phyloP scores from a whole-genome alignment of 352 stramenopile genomes.

The Globisporangium emineosum region DNA sequence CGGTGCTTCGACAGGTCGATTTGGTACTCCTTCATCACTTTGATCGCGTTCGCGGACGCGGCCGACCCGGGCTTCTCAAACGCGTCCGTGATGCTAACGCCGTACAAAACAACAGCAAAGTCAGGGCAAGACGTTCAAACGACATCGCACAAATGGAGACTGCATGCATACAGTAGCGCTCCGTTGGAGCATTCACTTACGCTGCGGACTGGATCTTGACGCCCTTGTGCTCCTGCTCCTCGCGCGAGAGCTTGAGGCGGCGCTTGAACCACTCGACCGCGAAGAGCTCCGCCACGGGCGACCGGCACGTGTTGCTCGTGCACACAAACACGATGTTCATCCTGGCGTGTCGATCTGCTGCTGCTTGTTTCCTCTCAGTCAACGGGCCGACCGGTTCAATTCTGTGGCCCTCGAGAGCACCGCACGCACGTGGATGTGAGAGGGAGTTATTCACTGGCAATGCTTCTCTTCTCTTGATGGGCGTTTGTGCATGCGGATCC shows the following conservation, averaged over 20 bases:
- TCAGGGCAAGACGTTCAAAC: not conserved
- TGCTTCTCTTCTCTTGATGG: not conserved
- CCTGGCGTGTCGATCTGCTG: not conserved
- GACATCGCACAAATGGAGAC: not conserved
- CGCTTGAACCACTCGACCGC: conserved; percentile 78
- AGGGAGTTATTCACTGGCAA: not conserved
- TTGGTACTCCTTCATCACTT: conserved; percentile 74
- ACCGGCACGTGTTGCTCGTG: conserved; percentile 85
- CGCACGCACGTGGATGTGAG: not conserved
- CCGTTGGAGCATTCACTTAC: conserved; percentile 36
- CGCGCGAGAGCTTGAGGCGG: conserved; percentile 57
- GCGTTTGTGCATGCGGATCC: not conserved
- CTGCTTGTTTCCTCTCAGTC: no score
- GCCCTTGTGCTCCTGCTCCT: conserved; percentile 64
- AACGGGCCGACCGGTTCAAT: no score
- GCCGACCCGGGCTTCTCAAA: conserved; percentile 66
- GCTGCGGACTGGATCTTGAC: conserved; percentile 68
- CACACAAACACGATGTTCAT: conserved; percentile 86
- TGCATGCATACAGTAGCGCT: not conserved
- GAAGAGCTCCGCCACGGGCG: conserved; percentile 71
- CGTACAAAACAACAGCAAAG: not conserved
- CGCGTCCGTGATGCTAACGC: conserved; percentile 56
- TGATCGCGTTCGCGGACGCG: conserved; percentile 56
- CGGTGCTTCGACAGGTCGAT: conserved; percentile 66
- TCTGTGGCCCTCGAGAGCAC: not conserved